These are phyloP conservation scores for Amyloporia xantha DNA, from an alignment of 768 basidiomycete genomes.

Conservation along the genomic window DNA sequence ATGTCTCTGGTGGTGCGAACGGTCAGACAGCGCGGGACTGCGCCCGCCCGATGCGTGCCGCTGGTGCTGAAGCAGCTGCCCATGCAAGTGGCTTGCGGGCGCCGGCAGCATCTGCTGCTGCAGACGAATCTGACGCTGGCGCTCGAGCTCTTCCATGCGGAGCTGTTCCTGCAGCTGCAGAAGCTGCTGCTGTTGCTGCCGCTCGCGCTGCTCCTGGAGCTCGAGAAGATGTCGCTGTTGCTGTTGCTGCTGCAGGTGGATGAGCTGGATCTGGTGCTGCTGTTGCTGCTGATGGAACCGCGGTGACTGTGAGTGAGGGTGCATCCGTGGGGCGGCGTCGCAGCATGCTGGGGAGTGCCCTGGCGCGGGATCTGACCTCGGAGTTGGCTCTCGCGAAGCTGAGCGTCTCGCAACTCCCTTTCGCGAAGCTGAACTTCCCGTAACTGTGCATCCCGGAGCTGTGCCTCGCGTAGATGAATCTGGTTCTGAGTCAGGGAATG, in stretches of 20 bases:
- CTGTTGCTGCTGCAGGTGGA: slow-evolving; percentile 63
- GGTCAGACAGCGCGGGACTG: slow-evolving; percentile 40
- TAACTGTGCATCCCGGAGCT: slow-evolving; percentile 3
- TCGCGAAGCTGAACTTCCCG: background rate
- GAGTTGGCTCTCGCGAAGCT: too few species aligned
- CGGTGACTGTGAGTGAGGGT: slow-evolving; percentile 67
- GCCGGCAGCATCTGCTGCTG: slow-evolving; percentile 25
- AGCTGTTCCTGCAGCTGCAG: too few species aligned
- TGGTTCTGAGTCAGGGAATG: slow-evolving; percentile 32
- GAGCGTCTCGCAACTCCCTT: background rate
- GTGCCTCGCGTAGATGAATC: slow-evolving; percentile 24
- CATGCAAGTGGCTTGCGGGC: too few species aligned
- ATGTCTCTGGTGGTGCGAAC: slow-evolving; percentile 38
- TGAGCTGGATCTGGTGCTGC: slow-evolving; percentile 53
- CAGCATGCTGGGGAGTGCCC: slow-evolving; percentile 28
- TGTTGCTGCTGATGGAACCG: slow-evolving; percentile 74
- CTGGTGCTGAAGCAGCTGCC: slow-evolving; percentile 29
- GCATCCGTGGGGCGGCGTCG: slow-evolving; percentile 73
- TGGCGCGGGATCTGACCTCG: slow-evolving; percentile 30
- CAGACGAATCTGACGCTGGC: slow-evolving; percentile 20
- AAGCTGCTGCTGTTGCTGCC: slow-evolving; percentile 22
- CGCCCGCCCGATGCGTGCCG: slow-evolving; percentile 36
- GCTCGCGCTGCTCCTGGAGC: slow-evolving; percentile 56
- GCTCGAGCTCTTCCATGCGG: too few species aligned
- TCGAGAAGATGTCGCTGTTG: slow-evolving; percentile 38